Conservation (phyloP, 257 asterid genomes). For the Verbascum thapsus region DNA sequence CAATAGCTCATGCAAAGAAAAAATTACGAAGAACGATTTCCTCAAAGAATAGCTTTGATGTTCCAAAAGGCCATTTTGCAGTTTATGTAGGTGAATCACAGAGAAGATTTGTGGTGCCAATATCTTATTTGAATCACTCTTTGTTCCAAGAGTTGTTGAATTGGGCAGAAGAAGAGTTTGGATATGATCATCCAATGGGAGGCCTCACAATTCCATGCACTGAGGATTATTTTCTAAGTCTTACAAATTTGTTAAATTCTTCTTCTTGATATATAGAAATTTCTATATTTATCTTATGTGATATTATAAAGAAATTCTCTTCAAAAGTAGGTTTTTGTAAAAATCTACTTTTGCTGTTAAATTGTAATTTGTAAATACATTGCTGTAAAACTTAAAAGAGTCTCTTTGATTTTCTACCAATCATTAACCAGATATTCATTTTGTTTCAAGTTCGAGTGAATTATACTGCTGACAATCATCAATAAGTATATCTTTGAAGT, state of each 20-base stretch:
- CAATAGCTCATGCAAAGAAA: conserved; percentile 62
- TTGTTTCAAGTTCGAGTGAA: no score
- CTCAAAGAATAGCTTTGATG: conserved; percentile 39
- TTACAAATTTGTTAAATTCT: conserved; percentile 34
- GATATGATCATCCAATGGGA: conserved; percentile 60
- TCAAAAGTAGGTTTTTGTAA: neutral
- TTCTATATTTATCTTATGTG: neutral
- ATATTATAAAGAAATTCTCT: neutral
- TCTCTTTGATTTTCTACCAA: neutral
- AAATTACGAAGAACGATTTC: conserved; percentile 45
- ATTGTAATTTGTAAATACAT: neutral
- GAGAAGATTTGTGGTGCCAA: conserved; percentile 44
- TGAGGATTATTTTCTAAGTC: conserved; percentile 43
- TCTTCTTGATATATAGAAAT: conserved; percentile 29
- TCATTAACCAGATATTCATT: neutral
- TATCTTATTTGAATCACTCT: conserved; percentile 55
- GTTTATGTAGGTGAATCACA: conserved; percentile 46
- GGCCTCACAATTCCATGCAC: conserved; percentile 56
- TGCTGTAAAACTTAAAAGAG: neutral
- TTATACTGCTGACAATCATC: no score
- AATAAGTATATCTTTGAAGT: neutral
- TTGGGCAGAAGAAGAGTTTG: conserved; percentile 68
- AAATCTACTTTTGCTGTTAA: neutral
- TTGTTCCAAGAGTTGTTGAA: conserved; percentile 62
- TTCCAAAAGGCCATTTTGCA: conserved; percentile 53